A percentile compares a stretch with the other conserved stretches of the same genome.
Evolutionary conservation across 257 asterid genomes (phyloP).

Genomic region (Ophiorrhiza pumila): DNA sequence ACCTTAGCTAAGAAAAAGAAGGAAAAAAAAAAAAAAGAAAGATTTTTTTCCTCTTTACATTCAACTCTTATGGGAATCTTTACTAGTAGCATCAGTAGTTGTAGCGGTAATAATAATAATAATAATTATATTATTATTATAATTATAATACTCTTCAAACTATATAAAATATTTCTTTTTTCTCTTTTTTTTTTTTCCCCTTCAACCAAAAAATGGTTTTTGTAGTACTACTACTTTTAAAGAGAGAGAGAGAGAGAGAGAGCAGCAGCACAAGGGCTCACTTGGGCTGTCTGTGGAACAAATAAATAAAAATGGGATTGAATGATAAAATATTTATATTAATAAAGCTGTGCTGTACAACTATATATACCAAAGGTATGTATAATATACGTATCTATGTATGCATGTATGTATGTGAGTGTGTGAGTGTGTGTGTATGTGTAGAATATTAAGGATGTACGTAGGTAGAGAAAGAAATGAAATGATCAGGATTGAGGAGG

Average conservation of each 20-base stretch:
- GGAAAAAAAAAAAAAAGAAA: conserved; percentile 6
- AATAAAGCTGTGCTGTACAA: neutral
- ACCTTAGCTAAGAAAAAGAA: neutral
- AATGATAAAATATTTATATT: neutral
- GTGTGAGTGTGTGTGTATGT: neutral
- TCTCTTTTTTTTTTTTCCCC: conserved; percentile 14
- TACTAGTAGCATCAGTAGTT: conserved; percentile 12
- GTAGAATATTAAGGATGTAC: neutral
- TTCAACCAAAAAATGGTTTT: conserved; percentile 15
- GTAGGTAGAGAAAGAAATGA: neutral
- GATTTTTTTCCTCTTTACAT: conserved; percentile 21
- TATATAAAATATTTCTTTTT: no score
- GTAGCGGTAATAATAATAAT: neutral
- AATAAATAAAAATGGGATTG: conserved; percentile 15
- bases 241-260: no score
- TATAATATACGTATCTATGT: no score
- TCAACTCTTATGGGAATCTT: conserved; percentile 27
- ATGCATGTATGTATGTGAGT: no score
- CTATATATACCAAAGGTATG: neutral
- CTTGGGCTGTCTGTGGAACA: conserved; percentile 20
- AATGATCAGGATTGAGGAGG: no score
- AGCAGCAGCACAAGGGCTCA: conserved; percentile 28
- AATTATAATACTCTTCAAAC: neutral
- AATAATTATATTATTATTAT: neutral
- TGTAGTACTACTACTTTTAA: conserved; percentile 10